A percentile compares a stretch with the other conserved stretches of the same genome.
These are phyloP conservation scores for Coccomyxa sp. DNA, from an alignment of 139 green algal genomes.

Conservation along the genomic window DNA sequence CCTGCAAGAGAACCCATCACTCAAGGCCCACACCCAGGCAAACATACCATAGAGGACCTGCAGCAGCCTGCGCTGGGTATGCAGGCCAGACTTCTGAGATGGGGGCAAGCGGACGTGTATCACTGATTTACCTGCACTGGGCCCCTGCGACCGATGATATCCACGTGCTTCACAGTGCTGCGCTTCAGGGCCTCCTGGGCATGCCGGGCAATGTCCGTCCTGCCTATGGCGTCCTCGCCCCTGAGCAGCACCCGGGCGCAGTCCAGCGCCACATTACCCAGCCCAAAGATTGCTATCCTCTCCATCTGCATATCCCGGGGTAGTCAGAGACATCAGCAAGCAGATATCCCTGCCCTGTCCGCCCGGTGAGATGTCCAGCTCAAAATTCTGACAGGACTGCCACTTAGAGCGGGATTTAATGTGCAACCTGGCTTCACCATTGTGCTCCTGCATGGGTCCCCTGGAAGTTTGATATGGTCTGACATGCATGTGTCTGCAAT, in stretches of 20 bases:
- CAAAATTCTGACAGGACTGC: no score
- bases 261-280: slow-evolving; percentile 95
- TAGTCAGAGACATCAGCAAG: neutral
- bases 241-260: slow-evolving; percentile 87
- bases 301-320: slow-evolving; percentile 2
- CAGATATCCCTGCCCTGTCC: neutral
- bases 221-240: slow-evolving; percentile 38
- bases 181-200: slow-evolving; percentile 58
- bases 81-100: no score
- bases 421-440: no score
- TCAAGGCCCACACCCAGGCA: no score
- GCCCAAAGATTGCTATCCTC: slow-evolving; percentile 59
- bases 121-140: slow-evolving; percentile 83
- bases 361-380: no score
- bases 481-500: neutral
- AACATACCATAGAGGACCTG: no score
- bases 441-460: neutral
- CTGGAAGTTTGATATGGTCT: neutral
- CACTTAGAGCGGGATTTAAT: no score
- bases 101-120: no score
- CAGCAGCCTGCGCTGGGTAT: no score
- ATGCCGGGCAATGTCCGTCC: slow-evolving; percentile 83
- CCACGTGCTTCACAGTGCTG: slow-evolving; percentile 56
- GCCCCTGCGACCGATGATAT: slow-evolving; percentile 79
- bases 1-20: no score